Conservation (phyloP, 257 asterid species). For the Scutellaria baicalensis region DNA sequence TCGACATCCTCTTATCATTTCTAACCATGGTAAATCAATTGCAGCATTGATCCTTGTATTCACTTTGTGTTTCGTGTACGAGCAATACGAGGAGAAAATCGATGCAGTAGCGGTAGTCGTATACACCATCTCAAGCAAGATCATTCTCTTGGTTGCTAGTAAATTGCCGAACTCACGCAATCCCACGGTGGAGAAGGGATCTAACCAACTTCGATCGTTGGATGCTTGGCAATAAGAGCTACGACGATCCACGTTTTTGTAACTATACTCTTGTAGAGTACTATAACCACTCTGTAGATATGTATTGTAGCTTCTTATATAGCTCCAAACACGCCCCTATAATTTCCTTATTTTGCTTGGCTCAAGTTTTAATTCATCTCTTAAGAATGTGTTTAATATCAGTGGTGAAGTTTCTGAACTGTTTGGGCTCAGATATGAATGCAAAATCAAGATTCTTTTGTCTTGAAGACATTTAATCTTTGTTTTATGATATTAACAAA, state of each 20-base stretch:
- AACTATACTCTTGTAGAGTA: conserved; percentile 16
- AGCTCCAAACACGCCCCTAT: background rate
- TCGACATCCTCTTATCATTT: background rate
- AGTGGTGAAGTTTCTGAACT: background rate
- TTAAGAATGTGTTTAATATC: background rate
- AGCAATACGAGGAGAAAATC: conserved; percentile 81
- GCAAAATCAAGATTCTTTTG: background rate
- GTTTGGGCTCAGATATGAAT: background rate
- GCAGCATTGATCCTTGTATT: conserved; percentile 71
- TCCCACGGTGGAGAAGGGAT: conserved; percentile 14
- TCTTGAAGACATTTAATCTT: background rate
- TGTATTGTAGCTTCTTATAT: conserved; percentile 18
- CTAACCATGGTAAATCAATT: conserved; percentile 13
- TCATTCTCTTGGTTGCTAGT: background rate
- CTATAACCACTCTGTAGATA: conserved; percentile 25
- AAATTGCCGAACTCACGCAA: conserved; percentile 21
- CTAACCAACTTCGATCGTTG: conserved; percentile 9
- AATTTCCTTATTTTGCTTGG: background rate
- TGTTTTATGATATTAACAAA: background rate
- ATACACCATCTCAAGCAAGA: conserved; percentile 9
- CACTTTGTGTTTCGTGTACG: conserved; percentile 61
- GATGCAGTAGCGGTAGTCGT: conserved; percentile 31
- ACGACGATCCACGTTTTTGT: background rate
- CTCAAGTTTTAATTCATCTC: background rate
- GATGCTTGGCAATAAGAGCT: conserved; percentile 10